Conservation (phyloP, 495 filamentous ascomycete genomes). For the Aspergillus sparsus region DNA sequence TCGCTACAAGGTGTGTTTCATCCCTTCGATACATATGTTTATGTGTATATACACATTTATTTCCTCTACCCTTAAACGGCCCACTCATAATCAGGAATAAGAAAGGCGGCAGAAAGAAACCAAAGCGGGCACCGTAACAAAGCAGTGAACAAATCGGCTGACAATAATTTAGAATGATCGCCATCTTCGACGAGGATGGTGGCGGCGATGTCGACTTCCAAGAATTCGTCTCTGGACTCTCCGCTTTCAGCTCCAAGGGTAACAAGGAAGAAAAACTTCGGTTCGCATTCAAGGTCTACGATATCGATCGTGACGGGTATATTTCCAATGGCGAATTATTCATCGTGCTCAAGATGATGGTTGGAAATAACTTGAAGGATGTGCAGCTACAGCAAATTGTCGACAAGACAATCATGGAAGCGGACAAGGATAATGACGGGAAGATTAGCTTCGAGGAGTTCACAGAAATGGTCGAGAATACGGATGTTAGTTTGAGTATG, state of each 20-base stretch:
- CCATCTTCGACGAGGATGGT: constrained; percentile 99
- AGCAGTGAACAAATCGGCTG: not conserved
- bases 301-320: constrained; percentile 97
- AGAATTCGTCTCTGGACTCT: constrained; percentile 95
- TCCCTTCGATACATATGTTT: not conserved
- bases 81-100: not conserved
- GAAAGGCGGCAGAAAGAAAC: not conserved
- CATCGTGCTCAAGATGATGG: constrained; percentile 99
- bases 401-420: constrained; percentile 99
- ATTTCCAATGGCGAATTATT: constrained; percentile 99
- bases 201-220: constrained; percentile 98
- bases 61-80: too few relatives aligned
- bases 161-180: constrained; percentile 79
- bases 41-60: not conserved
- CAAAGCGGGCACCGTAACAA: constrained; percentile 5
- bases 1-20: constrained; percentile 76
- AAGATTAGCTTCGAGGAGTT: constrained; percentile 99
- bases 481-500: constrained; percentile 97
- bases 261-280: constrained; percentile 98
- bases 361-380: constrained; percentile 98
- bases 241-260: constrained; percentile 94
- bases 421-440: constrained; percentile 91
- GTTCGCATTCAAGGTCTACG: constrained; percentile 99
- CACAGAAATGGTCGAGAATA: constrained; percentile 97
- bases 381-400: constrained; percentile 93